These are phyloP conservation scores for Lactarius psammicola DNA, from an alignment of 768 basidiomycete genomes.

Conservation along the genomic window DNA sequence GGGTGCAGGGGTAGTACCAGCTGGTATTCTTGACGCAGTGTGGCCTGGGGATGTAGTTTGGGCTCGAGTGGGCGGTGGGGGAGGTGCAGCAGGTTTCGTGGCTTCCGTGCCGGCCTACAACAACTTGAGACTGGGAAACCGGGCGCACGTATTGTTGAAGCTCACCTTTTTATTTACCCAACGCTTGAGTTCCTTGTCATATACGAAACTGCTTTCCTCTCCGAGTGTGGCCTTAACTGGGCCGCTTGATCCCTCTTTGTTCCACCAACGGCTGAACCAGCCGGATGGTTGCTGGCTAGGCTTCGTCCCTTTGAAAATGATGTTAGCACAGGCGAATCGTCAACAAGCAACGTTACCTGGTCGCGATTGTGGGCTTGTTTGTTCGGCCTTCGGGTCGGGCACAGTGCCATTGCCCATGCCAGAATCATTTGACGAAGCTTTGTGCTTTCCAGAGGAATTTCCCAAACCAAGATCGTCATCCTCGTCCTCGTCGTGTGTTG, in stretches of 20 bases:
- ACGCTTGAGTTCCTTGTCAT: conserved; percentile 89
- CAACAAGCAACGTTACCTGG: conserved; percentile 32
- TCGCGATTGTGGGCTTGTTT: conserved; percentile 33
- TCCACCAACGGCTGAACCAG: conserved; percentile 87
- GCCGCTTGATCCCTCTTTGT: conserved; percentile 57
- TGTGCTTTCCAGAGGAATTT: conserved; percentile 54
- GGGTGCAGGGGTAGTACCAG: conserved; percentile 37
- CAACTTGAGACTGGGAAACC: conserved; percentile 1
- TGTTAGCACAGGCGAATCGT: not conserved
- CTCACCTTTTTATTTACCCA: conserved; percentile 95
- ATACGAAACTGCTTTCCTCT: conserved; percentile 86
- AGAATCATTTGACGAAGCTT: conserved; percentile 35
- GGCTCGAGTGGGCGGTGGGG: conserved; percentile 79
- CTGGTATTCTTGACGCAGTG: conserved; percentile 40
- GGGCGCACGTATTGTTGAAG: conserved; percentile 1
- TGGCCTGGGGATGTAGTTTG: conserved; percentile 83
- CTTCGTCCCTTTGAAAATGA: conserved; percentile 13
- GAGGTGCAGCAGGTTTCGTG: conserved; percentile 53
- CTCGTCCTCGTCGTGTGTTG: conserved; percentile 52
- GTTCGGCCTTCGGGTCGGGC: conserved; percentile 15
- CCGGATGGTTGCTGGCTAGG: conserved; percentile 43
- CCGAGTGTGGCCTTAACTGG: conserved; percentile 92
- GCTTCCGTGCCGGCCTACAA: conserved; percentile 54
- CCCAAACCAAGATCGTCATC: conserved; percentile 92
- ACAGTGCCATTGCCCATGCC: conserved; percentile 32